Base-by-base conservation (phyloP, 805 yeast species). In the Lachancea sp. region DNA sequence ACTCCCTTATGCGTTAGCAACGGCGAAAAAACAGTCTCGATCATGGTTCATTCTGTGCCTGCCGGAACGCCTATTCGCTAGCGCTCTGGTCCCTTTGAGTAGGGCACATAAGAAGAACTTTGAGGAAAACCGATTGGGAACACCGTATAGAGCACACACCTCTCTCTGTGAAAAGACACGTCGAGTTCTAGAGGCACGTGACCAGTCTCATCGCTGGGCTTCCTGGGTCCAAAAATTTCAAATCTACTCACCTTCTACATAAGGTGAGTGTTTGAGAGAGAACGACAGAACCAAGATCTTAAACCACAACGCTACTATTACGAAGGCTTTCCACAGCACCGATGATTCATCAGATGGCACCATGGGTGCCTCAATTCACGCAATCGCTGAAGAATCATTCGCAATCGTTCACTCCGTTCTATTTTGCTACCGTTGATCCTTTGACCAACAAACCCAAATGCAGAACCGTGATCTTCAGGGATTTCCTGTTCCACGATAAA, bases 291-390 rank as follows among this genome's bases (percentile, higher is more conserved):
- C 31, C n/a, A n/a, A n/a, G n/a, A n/a, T n/a, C n/a, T n/a, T n/a
- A n/a, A n/a, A n/a, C n/a, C n/a, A n/a, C n/a, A n/a, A n/a, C n/a
- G n/a, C n/a, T n/a, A n/a, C n/a, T n/a, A n/a, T n/a, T n/a, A n/a
- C n/a, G n/a, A n/a, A n/a, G n/a, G n/a, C n/a, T n/a, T n/a, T n/a
- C n/a, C n/a, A 29, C 31, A 13, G 13, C 31, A 11, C 27, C 34
- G 31, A 38, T 55, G 53, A 63, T 65, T 52, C 69, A 69, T 51
- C 69, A 67, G 43, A 71, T 78, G 74, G 90, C 87, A 25, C 85
- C 89, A 2, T 85, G 95, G 95, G 81, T 79, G 55, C 86, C 91
- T 9, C 58, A 75, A 10, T 80, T 85, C 53, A 67, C 69, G 26
- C 72, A 73, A 46, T 77, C 85, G 11, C 57, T 79, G 18, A 70